Base-by-base conservation (phyloP, 2,329 filamentous ascomycete genomes). In the Trichoderma cornu-damae region DNA sequence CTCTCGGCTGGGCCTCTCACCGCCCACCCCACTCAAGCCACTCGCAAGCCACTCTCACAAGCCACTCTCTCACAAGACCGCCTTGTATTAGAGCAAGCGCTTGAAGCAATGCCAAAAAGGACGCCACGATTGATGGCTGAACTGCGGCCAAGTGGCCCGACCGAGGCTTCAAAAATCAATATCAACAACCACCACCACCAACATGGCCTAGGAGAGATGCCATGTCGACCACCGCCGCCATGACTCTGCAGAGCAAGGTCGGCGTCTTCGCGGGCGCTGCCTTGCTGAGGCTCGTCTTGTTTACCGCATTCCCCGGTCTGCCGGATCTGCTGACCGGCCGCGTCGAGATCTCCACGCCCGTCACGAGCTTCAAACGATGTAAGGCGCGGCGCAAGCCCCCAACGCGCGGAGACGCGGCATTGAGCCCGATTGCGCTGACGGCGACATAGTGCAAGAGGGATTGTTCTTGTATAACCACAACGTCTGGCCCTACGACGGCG, bases 281-380 rank as follows among this genome's bases (percentile, higher is more conserved):
- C 57, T 81, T 86, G 61, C 78, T 97, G 64, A 86, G 94, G 64
- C 79, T 97, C 60, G 75, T 90, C 57, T 82, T 97, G 53, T 92
- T 91, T 70, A 78, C 86, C 59, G 79, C 85, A 58, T 96, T 96
- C 69, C 92, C 94, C 61, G 83, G 83, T 35, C 79, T 99, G 38
- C 89, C 93, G 52, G 86, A 91, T 70, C 80, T 96, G 61, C 80
- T 99, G 61, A 94, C 90, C 18, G 89, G 88, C 62, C 88, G 94
- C 69, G 94, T 96, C 66, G 94, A 99, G 78, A 88, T 99, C 67
- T 96, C 94, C 43, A 99, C 94, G 20, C 93, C 94, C 37, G 88
- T 97, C 46, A 96, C 90, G 66, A 96, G 93, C 81, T 99, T 96
- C 82, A 97, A 97, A 78, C 84, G 94, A 83, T 79, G 92, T 96